Percentiles rank a stretch among this genome's conserved stretches.
These are phyloP conservation scores for Triticum turgidum DNA, from an alignment of 176 grass and related monocot genomes.

Conservation along the genomic window DNA sequence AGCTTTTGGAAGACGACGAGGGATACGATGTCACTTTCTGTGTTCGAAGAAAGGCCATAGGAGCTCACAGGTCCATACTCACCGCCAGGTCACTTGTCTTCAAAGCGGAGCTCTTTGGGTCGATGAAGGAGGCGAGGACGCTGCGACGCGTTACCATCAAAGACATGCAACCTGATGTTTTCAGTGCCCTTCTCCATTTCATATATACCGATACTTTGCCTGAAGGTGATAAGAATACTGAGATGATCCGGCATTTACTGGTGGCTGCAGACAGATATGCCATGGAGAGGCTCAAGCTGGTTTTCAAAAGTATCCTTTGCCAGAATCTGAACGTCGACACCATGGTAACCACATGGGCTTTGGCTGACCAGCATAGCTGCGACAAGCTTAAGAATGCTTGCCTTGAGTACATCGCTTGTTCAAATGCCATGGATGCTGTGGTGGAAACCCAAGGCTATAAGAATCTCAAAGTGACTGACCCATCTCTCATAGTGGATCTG, in stretches of 20 bases:
- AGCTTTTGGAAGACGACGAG: background rate
- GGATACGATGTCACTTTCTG: constrained; percentile 21
- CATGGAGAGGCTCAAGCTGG: background rate
- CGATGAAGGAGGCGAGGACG: background rate
- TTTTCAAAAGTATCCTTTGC: background rate
- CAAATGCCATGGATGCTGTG: no score
- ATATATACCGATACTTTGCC: background rate
- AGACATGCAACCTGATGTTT: background rate
- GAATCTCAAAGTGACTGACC: no score
- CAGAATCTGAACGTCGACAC: no score
- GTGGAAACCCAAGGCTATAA: no score
- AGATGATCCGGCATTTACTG: background rate
- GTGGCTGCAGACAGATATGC: background rate
- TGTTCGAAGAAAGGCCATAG: background rate
- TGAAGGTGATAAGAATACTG: background rate
- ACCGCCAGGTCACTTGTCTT: background rate
- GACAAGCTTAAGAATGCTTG: no score
- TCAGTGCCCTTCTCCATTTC: background rate
- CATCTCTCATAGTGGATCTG: no score
- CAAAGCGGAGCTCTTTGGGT: background rate
- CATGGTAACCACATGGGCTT: no score
- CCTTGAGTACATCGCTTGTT: no score
- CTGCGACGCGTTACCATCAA: background rate
- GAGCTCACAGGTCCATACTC: background rate
- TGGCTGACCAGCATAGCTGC: no score